These are phyloP conservation scores for Chaetomiaceae sp. DNA, from an alignment of 2,329 filamentous ascomycete genomes.

Conservation along the genomic window DNA sequence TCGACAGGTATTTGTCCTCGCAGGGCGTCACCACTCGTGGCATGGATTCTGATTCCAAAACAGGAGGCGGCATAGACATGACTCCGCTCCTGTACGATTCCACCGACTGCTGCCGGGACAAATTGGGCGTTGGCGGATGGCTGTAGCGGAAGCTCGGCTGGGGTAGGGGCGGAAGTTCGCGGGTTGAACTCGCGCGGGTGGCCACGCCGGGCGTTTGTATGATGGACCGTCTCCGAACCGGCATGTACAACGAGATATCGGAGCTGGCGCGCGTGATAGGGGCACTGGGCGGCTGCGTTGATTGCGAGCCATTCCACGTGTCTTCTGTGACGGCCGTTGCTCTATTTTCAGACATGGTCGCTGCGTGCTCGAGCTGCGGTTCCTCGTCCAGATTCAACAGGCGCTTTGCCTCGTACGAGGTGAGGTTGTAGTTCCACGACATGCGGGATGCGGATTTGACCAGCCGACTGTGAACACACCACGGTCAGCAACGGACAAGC, in stretches of 20 bases:
- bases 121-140: conserved; percentile 35
- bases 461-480: conserved; percentile 29
- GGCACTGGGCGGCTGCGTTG: conserved; percentile 27
- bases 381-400: conserved; percentile 39
- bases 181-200: conserved; percentile 35
- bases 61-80: conserved; percentile 34
- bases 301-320: conserved; percentile 37
- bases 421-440: conserved; percentile 41
- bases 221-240: conserved; percentile 45
- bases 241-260: conserved; percentile 45
- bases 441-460: conserved; percentile 31
- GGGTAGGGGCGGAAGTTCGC: conserved; percentile 23
- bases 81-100: conserved; percentile 34
- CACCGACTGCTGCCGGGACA: conserved; percentile 38
- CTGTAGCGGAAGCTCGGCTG: conserved; percentile 37
- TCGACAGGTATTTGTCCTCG: conserved; percentile 55
- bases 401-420: conserved; percentile 44
- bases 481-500: conserved; percentile 13
- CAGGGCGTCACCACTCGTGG: conserved; percentile 45
- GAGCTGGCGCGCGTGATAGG: conserved; percentile 41
- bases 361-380: conserved; percentile 31
- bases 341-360: conserved; percentile 34
- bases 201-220: conserved; percentile 48
- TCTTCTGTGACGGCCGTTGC: conserved; percentile 31
- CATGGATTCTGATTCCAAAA: conserved; percentile 26